Percentiles rank a stretch among this genome's conserved stretches.
These are phyloP conservation scores for Tetrapisispora arboricola DNA, from an alignment of 805 yeast species.

Conservation along the genomic window DNA sequence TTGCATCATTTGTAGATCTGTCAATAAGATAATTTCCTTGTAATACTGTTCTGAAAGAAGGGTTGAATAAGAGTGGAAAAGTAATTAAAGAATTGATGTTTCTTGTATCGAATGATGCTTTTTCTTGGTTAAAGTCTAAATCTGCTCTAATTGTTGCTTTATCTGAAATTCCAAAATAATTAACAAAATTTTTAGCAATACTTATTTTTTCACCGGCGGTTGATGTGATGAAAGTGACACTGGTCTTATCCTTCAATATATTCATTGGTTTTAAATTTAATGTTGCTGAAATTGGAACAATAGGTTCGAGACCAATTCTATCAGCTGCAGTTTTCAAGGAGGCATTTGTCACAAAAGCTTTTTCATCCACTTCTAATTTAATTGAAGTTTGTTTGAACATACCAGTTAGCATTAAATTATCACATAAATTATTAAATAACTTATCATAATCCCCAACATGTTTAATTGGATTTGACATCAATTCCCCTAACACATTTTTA, in stretches of 20 bases:
- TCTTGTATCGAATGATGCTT: slow-evolving; percentile 37
- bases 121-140: slow-evolving; percentile 38
- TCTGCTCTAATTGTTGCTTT: slow-evolving; percentile 37
- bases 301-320: slow-evolving; percentile 30
- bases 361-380: slow-evolving; percentile 33
- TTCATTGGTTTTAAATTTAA: slow-evolving; percentile 33
- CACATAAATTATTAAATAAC: slow-evolving; percentile 28
- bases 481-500: slow-evolving; percentile 36
- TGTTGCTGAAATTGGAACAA: slow-evolving; percentile 38
- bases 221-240: slow-evolving; percentile 23
- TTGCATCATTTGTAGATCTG: background rate
- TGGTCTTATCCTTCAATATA: slow-evolving; percentile 6
- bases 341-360: slow-evolving; percentile 5
- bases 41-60: slow-evolving; percentile 38
- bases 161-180: slow-evolving; percentile 52
- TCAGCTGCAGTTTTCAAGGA: slow-evolving; percentile 11
- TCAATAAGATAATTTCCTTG: background rate
- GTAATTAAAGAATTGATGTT: slow-evolving; percentile 38
- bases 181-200: slow-evolving; percentile 32
- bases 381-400: slow-evolving; percentile 35
- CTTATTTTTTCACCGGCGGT: slow-evolving; percentile 30
- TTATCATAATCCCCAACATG: slow-evolving; percentile 31
- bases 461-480: slow-evolving; percentile 34
- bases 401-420: slow-evolving; percentile 34
- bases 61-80: slow-evolving; percentile 35